Evolutionary conservation across 352 stramenopile species (phyloP).

Genomic region (Globisporangium yorkense): DNA sequence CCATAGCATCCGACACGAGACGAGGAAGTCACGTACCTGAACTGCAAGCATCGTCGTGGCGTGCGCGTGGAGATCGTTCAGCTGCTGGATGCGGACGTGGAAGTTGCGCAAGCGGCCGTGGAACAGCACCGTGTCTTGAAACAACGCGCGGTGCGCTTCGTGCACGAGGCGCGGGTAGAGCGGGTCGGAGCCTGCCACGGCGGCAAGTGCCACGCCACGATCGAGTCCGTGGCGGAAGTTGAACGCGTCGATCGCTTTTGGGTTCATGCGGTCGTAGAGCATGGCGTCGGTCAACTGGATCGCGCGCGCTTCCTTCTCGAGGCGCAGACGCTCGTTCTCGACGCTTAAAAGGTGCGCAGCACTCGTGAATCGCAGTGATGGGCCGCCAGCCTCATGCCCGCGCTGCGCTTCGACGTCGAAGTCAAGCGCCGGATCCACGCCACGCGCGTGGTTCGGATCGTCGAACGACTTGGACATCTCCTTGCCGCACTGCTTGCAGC

Average conservation of each 20-base stretch:
- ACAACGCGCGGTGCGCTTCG: conserved; percentile 47
- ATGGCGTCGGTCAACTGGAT: conserved; percentile 43
- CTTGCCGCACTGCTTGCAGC: conserved; percentile 64
- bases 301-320: conserved; percentile 65
- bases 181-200: conserved; percentile 25
- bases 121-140: conserved; percentile 62
- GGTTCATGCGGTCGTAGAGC: conserved; percentile 53
- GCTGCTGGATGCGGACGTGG: conserved; percentile 51
- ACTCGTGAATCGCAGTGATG: conserved; percentile 28
- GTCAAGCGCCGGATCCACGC: conserved; percentile 43
- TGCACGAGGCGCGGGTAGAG: conserved; percentile 43
- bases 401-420: conserved; percentile 45
- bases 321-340: conserved; percentile 51
- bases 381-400: conserved; percentile 31
- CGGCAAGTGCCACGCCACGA: conserved; percentile 18
- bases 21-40: conserved; percentile 30
- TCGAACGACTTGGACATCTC: conserved; percentile 61
- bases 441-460: conserved; percentile 36
- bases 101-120: conserved; percentile 67
- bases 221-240: conserved; percentile 69
- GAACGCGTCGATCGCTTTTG: conserved; percentile 62
- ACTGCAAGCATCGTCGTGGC: conserved; percentile 36
- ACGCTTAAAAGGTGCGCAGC: conserved; percentile 34
- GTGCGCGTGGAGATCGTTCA: conserved; percentile 34
- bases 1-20: not conserved